phyloP scores from a whole-genome alignment of 495 filamentous ascomycete genomes.

The Talaromyces wortmannii region DNA sequence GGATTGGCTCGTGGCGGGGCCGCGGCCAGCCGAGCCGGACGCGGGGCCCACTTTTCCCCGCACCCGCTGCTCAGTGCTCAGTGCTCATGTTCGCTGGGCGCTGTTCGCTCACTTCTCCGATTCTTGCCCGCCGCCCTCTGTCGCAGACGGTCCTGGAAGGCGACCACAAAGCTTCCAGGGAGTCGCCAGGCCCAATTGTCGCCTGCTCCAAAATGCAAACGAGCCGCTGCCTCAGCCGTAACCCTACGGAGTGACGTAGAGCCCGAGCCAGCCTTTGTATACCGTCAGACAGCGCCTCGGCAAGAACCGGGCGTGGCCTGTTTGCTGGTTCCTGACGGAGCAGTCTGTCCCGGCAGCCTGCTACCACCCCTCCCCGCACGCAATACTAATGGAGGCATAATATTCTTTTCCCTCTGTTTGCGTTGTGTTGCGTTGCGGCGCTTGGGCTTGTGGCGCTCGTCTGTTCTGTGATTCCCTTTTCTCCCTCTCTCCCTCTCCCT shows the following conservation, averaged over 20 bases:
- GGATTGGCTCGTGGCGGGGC: not conserved
- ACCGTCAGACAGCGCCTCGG: not conserved
- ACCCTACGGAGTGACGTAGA: no score
- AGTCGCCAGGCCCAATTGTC: no score
- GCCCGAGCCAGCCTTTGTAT: no score
- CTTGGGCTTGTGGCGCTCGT: not conserved
- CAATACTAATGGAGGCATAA: no score
- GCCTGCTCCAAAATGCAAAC: no score
- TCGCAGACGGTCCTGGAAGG: not conserved
- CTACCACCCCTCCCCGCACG: no score
- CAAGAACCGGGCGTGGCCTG: not conserved
- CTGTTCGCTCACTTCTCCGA: not conserved
- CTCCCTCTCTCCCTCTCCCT: not conserved
- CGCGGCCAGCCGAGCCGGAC: not conserved
- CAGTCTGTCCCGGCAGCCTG: slow-evolving; percentile 1
- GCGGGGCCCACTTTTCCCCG: not conserved
- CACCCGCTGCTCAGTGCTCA: not conserved
- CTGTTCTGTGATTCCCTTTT: not conserved
- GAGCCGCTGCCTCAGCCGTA: not conserved
- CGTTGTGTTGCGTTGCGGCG: not conserved
- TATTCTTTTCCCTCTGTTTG: no score
- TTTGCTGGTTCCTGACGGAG: not conserved
- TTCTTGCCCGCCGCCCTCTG: not conserved
- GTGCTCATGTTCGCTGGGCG: not conserved
- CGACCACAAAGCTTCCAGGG: no score